These are phyloP conservation scores for Moesziomyces sp. DNA, from an alignment of 1,284 basidiomycete species.

Conservation along the genomic window DNA sequence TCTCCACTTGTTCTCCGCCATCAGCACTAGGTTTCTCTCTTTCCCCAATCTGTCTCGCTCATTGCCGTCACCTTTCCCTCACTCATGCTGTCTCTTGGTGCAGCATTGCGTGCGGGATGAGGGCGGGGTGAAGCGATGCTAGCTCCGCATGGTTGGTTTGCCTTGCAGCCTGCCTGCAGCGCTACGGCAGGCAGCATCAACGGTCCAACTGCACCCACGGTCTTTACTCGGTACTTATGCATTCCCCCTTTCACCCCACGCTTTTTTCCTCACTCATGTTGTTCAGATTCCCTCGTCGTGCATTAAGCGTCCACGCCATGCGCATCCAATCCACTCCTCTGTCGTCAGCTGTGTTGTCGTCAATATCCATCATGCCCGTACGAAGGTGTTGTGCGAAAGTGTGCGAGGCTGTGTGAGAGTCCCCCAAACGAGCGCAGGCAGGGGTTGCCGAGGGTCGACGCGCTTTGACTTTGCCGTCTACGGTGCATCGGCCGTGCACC, in stretches of 20 bases:
- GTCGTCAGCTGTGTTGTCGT: background rate
- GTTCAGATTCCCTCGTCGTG: background rate
- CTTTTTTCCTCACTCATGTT: conserved; percentile 3
- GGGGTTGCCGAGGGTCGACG: too few species aligned
- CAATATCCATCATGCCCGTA: background rate
- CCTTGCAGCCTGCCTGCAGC: conserved; percentile 1
- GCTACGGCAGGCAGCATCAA: conserved; percentile 1
- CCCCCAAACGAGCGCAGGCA: too few species aligned
- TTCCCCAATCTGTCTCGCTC: background rate
- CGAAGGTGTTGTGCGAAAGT: background rate
- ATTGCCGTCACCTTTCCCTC: background rate
- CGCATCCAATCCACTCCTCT: background rate
- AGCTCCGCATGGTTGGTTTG: background rate
- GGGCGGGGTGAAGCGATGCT: background rate
- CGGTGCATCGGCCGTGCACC: too few species aligned
- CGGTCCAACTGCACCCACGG: conserved; percentile 40
- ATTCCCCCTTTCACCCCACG: conserved; percentile 2
- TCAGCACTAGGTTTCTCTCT: conserved; percentile 6
- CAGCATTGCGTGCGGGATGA: background rate
- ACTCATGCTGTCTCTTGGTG: background rate
- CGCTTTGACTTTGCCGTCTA: too few species aligned
- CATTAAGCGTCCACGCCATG: background rate
- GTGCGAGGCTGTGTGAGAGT: too few species aligned
- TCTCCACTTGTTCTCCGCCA: conserved; percentile 3
- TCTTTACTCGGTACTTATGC: conserved; percentile 37